Evolutionary conservation across 495 filamentous ascomycete genomes (phyloP), one percentile per base, ranked within the genome.

Genomic region (Penicillium crystallinum): DNA sequence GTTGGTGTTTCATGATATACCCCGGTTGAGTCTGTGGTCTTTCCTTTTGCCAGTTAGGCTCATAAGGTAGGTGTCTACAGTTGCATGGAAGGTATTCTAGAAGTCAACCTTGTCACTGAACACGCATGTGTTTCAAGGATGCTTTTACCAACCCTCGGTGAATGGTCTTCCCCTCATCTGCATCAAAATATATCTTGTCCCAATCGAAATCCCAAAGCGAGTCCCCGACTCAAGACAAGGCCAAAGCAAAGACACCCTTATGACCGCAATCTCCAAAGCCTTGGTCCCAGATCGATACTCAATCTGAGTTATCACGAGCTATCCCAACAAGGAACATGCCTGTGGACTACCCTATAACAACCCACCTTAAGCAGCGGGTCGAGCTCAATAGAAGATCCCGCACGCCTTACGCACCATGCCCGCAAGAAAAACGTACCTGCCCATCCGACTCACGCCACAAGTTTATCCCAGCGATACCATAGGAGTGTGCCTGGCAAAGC

Each of bases 1-100:
- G 7, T 23, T 22, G 27, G 22, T 30, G 46, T 40, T 50, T 50
- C 47, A 41, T 21, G 17, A 40, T 50, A 38, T 48, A 50, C 29
- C 36, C 47, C 18, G 27, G 47, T 41, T n/a, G 35, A n/a, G 31
- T 49, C 3, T 22, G 27, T 8, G 2, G 12, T 39, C 25, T 22
- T 6, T 36, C 1, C 5, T 35, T 35, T 47, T 27, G 6, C 21
- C 12, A 12, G 19, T 23, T 37, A 45, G 25, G 27, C 27, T 21
- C 12, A 21, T 4, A 33, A 19, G 45, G 14, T 4, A 6, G 25
- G 21, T 23, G 14, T 10, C 21, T 7, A 37, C 14, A 18, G 22
- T 35, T 48, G 31, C 43, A 31, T 37, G 21, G 19, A 36, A 25
- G 9, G 0, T 17, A 2, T 47, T 36, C 45, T 36, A 35, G 45